Base-by-base conservation (phyloP, 2,329 filamentous ascomycete species). In the Fusarium newnesense region DNA sequence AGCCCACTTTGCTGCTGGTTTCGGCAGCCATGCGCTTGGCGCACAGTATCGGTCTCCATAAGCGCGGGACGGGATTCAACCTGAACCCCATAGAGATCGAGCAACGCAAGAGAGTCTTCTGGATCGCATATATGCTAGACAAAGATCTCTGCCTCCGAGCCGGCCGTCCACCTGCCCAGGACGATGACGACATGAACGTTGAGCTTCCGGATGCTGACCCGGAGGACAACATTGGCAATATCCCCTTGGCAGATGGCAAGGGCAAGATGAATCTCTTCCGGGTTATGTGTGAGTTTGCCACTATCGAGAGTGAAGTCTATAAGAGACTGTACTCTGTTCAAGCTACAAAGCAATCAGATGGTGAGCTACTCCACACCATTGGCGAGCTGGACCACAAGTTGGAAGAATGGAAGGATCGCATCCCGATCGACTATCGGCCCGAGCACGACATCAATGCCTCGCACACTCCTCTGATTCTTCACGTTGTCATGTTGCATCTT, bases 241-340 rank as follows among this genome's bases (percentile, higher is more conserved):
- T 99, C 46, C 94, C 95, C 9, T 85, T 98, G 43, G 91, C 93
- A 8, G 94, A 97, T 76, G 94, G 95, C 28, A 96, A 94, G 80
- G 92, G 93, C 64, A 98, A 97, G 80, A 93, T 98, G 87, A 99
- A 99, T 79, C 86, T 99, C 18, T 99, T 99, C 86, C 89, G 95
- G 37, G 88, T 95, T 43, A 95, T 98, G 91, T 97, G 94, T 80
- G 93, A 95, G 76, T 95, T 99, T 79, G 90, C 95, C 24, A 90
- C 92, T 37, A 98, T 99, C 69, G 94, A 98, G 82, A 96, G 94
- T 82, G 94, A 93, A 77, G 95, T 99, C 1, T 98, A 99, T 86
- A 97, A 93, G 83, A 90, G 91, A 60, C 85, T 99, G 1, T 99
- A 99, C 82, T 96, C 95, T 1, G 96, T 96, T 7, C 96, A 94